phyloP scores from a whole-genome alignment of 2,329 filamentous ascomycete genomes.

The Epichloe brachyelytri region DNA sequence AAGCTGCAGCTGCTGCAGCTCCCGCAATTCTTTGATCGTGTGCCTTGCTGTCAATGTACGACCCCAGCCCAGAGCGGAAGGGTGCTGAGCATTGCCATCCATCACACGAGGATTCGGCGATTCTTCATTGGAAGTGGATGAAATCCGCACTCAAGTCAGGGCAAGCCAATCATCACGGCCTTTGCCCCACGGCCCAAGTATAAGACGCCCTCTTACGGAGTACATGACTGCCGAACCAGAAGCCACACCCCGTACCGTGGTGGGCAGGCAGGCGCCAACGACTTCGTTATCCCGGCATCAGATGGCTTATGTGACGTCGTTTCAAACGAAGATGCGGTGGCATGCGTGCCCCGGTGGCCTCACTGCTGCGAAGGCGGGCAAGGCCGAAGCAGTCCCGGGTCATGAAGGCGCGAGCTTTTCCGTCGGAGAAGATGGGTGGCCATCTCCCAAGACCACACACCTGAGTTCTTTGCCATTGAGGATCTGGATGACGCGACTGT shows the following conservation, averaged over 20 bases:
- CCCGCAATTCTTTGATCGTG: constrained; percentile 39
- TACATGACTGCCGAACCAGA: constrained; percentile 58
- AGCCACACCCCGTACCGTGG: constrained; percentile 34
- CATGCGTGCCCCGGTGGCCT: constrained; percentile 43
- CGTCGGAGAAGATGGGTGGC: constrained; percentile 11
- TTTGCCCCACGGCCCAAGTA: constrained; percentile 27
- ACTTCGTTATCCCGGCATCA: constrained; percentile 52
- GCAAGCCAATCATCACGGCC: constrained; percentile 35
- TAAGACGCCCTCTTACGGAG: constrained; percentile 36
- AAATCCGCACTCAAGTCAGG: constrained; percentile 24
- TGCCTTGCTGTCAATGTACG: constrained; percentile 49
- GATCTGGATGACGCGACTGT: constrained; percentile 63
- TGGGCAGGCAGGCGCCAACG: constrained; percentile 25
- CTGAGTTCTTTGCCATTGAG: constrained; percentile 56
- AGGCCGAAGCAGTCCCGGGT: constrained; percentile 13
- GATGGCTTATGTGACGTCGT: constrained; percentile 56
- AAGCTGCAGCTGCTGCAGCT: constrained; percentile 21
- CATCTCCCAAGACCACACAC: constrained; percentile 14
- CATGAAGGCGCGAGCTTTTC: constrained; percentile 5
- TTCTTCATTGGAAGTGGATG: constrained; percentile 52
- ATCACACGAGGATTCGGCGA: constrained; percentile 58
- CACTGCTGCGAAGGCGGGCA: constrained; percentile 14
- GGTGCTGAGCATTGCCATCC: constrained; percentile 45
- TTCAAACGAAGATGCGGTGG: constrained; percentile 42
- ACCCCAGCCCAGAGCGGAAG: constrained; percentile 38